A percentile compares a stretch with the other conserved stretches of the same genome.
Conservation (phyloP, 441 rosid species). For the Brassica hybrid region DNA sequence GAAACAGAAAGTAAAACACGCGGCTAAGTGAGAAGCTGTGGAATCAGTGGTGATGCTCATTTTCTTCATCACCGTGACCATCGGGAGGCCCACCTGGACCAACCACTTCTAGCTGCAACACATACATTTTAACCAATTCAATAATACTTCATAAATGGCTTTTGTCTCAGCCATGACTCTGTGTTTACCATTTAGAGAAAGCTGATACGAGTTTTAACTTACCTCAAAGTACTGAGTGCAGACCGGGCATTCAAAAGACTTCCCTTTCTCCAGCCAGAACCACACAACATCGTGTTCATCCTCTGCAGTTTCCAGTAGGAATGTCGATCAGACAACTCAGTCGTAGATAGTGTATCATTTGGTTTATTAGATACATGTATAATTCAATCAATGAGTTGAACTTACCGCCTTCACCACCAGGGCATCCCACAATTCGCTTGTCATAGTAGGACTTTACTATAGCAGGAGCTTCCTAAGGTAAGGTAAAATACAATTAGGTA, state of each 20-base stretch:
- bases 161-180: background rate
- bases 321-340: background rate
- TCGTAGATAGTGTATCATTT: background rate
- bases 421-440: conserved; percentile 61
- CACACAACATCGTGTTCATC: conserved; percentile 97
- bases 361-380: background rate
- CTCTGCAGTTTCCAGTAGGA: conserved; percentile 51
- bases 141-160: background rate
- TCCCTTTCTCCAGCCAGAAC: conserved; percentile 98
- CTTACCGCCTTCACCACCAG: conserved; percentile 60
- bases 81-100: conserved; percentile 98
- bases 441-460: conserved; percentile 52
- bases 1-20: conserved; percentile 19
- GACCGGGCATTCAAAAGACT: conserved; percentile 88
- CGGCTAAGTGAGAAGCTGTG: conserved; percentile 17
- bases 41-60: conserved; percentile 40
- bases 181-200: background rate
- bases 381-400: background rate
- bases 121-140: conserved; percentile 15
- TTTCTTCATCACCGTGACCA: conserved; percentile 76
- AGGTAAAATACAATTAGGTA: background rate
- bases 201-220: conserved; percentile 31
- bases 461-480: background rate
- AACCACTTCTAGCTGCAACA: conserved; percentile 85
- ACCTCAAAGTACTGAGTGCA: conserved; percentile 93